phyloP scores from a whole-genome alignment of 768 basidiomycete genomes.

The Scleroderma bovista region DNA sequence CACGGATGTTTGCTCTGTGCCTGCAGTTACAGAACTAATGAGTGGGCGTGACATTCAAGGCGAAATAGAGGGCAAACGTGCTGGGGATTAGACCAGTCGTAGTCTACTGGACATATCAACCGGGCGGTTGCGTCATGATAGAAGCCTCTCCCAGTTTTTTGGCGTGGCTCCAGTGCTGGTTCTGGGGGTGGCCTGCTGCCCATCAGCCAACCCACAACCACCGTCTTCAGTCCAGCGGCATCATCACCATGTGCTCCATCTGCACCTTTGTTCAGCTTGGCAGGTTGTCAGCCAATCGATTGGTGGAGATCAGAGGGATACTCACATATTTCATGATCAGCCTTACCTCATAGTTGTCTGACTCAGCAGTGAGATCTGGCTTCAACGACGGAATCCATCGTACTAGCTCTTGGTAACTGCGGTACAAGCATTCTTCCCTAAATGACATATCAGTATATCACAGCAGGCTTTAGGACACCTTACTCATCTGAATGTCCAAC shows the following conservation, averaged over 20 bases:
- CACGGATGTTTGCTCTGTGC: background rate
- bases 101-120: constrained; percentile 10
- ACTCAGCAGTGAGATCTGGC: no score
- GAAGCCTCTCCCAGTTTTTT: constrained; percentile 2
- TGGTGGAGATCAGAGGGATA: no score
- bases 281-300: no score
- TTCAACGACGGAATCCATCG: no score
- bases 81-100: constrained; percentile 9
- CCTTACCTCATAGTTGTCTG: no score
- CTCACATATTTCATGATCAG: no score
- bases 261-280: constrained; percentile 10
- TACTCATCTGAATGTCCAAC: no score
- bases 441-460: no score
- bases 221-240: constrained; percentile 1
- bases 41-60: background rate
- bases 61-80: background rate
- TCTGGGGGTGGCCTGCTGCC: background rate
- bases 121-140: constrained; percentile 4
- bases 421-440: no score
- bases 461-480: no score
- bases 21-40: background rate
- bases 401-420: no score
- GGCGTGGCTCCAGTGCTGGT: background rate
- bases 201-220: constrained; percentile 7
- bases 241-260: constrained; percentile 12